Evolutionary conservation across 768 basidiomycete genomes (phyloP).

Genomic region (Phanerochaete carnosa): DNA sequence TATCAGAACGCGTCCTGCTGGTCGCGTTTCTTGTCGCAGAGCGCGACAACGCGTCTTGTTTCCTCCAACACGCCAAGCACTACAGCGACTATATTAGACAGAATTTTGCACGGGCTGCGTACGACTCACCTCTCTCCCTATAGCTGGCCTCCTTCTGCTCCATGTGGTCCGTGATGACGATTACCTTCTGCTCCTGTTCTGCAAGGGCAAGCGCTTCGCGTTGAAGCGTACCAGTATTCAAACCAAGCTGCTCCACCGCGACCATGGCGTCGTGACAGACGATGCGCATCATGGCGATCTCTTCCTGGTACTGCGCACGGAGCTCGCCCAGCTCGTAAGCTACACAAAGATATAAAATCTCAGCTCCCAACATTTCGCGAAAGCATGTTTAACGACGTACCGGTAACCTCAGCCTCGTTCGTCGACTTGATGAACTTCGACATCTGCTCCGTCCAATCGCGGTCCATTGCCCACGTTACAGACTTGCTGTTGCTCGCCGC

Average conservation of each 20-base stretch:
- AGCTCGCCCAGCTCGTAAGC: conserved; percentile 59
- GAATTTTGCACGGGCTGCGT: background rate
- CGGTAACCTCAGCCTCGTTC: conserved; percentile 38
- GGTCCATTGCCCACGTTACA: conserved; percentile 75
- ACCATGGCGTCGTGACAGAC: conserved; percentile 52
- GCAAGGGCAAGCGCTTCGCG: conserved; percentile 38
- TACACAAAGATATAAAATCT: conserved; percentile 21
- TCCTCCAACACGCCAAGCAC: conserved; percentile 42
- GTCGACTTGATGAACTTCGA: conserved; percentile 42
- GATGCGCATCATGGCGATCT: conserved; percentile 55
- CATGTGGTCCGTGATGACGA: conserved; percentile 35
- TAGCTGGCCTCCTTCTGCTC: conserved; percentile 40
- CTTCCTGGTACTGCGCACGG: conserved; percentile 54
- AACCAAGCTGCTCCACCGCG: conserved; percentile 35
- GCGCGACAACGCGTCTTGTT: conserved; percentile 39
- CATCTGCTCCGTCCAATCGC: conserved; percentile 55
- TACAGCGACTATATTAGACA: conserved; percentile 10
- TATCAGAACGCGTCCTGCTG: conserved; percentile 17
- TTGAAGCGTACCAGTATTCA: conserved; percentile 39
- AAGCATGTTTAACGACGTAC: conserved; percentile 23
- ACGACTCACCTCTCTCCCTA: conserved; percentile 36
- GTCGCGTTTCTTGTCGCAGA: conserved; percentile 45
- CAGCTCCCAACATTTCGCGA: conserved; percentile 33
- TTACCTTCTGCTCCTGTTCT: conserved; percentile 38
- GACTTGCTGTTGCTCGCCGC: conserved; percentile 54